Conservation (phyloP, 768 basidiomycete species). For the Phaffia tasmanica region DNA sequence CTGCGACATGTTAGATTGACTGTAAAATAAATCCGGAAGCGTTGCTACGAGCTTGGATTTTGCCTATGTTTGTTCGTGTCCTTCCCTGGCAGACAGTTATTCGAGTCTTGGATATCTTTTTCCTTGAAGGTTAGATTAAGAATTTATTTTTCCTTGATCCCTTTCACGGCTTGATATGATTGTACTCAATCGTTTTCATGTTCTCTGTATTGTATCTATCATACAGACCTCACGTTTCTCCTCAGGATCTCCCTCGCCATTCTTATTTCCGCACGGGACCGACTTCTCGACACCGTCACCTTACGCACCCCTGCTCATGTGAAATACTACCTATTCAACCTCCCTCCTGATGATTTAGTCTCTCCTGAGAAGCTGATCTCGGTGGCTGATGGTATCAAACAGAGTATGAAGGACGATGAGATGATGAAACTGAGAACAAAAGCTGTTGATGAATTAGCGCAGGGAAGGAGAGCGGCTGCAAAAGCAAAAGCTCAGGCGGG, state of each 20-base stretch:
- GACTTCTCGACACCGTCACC: slow-evolving; percentile 5
- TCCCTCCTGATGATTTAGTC: slow-evolving; percentile 6
- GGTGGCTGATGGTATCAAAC: slow-evolving; percentile 8
- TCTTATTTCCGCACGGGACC: not conserved
- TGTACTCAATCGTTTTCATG: not conserved
- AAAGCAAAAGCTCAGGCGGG: not conserved
- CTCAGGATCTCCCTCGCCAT: slow-evolving; percentile 20
- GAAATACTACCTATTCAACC: slow-evolving; percentile 7
- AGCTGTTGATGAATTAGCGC: slow-evolving; percentile 8
- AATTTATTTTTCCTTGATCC: not conserved
- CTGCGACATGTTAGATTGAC: slow-evolving; percentile 11
- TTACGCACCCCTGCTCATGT: slow-evolving; percentile 1
- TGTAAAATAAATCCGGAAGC: slow-evolving; percentile 12
- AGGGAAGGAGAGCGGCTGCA: not conserved
- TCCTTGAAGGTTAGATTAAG: slow-evolving; percentile 14
- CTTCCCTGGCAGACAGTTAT: slow-evolving; percentile 18
- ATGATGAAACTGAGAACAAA: slow-evolving; percentile 6
- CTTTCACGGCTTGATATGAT: not conserved
- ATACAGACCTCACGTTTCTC: slow-evolving; percentile 16
- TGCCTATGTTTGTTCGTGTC: slow-evolving; percentile 23
- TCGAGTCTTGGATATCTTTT: slow-evolving; percentile 17
- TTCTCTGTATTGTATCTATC: not conserved
- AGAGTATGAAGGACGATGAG: slow-evolving; percentile 18
- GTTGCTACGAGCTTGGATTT: slow-evolving; percentile 19
- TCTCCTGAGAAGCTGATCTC: slow-evolving; percentile 12